These are phyloP conservation scores for Cytospora paraplurivora DNA, from an alignment of 2,329 filamentous ascomycete species.

Conservation along the genomic window DNA sequence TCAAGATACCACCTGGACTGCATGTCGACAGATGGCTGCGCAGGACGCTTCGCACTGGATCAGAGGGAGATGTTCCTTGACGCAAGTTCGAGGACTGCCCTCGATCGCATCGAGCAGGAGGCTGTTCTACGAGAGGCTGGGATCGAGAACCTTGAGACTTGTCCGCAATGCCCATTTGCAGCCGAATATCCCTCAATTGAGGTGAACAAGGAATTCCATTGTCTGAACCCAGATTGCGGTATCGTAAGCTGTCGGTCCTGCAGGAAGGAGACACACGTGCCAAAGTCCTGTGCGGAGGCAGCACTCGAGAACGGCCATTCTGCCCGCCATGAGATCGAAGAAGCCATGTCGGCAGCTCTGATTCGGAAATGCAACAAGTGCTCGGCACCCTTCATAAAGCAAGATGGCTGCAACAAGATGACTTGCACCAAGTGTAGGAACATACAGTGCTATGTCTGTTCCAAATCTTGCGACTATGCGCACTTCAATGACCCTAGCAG, in stretches of 20 bases:
- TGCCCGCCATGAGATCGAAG: constrained; percentile 70
- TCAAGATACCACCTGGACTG: constrained; percentile 70
- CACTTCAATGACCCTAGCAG: constrained; percentile 65
- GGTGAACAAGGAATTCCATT: constrained; percentile 72
- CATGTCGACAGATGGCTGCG: constrained; percentile 69
- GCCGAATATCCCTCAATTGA: constrained; percentile 70
- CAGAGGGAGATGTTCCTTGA: constrained; percentile 62
- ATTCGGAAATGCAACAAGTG: constrained; percentile 75
- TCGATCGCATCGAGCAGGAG: constrained; percentile 73
- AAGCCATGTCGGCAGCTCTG: constrained; percentile 80
- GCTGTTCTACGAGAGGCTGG: constrained; percentile 68
- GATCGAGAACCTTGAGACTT: constrained; percentile 72
- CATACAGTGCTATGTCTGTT: constrained; percentile 71
- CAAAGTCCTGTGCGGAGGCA: constrained; percentile 69
- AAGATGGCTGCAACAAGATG: constrained; percentile 65
- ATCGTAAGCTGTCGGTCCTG: constrained; percentile 70
- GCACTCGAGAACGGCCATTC: constrained; percentile 60
- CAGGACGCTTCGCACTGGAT: constrained; percentile 57
- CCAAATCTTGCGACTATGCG: constrained; percentile 63
- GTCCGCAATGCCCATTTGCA: constrained; percentile 82
- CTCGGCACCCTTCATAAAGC: constrained; percentile 73
- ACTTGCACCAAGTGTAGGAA: constrained; percentile 63
- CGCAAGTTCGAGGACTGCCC: constrained; percentile 57
- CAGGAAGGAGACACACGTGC: constrained; percentile 68
- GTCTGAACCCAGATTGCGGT: constrained; percentile 65